Base-by-base conservation (phyloP, 768 basidiomycete genomes). In the Pleurotus sapidus region DNA sequence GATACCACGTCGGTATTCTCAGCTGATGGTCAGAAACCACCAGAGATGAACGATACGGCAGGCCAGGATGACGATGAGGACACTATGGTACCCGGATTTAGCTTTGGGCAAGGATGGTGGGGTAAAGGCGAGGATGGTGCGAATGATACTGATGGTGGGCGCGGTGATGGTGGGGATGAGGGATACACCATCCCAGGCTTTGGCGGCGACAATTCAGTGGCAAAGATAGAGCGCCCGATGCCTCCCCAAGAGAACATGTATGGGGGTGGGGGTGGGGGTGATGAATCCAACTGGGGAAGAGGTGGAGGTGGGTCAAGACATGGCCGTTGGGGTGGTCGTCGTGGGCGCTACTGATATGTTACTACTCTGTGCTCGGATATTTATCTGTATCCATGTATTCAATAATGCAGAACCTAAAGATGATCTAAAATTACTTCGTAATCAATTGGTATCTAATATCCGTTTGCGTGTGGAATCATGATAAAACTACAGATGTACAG, bases 1-100 rank as follows among this genome's bases (percentile, higher is more conserved):
- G 91, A 93, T 63, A 78, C 81, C 1, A 77, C 81, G n/a, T 84
- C 82, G 55, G 91, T 87, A 42, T 92, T 92, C 70, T 84, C 84
- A 0, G 88, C 84, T 6, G 90, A 89, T 5, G 91, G 90, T 14
- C 91, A 93, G 75, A 91, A 91, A 71, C 93, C 92, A 11, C 88
- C 89, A 0, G 88, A 88, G 63, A 74, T 82, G 39, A 74, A 71
- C 15, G 88, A 85, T 65, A 70, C 72, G 63, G 74, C 77, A 56
- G 77, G 84, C 43, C 72, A 84, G 63, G 89, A 92, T n/a, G 88
- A 88, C 0, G 85, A 89, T 1, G 89, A 89, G 47, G 89, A 88
- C 20, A 77, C 66, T 58, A 81, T 85, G 76, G 86, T 91, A 1
- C 90, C 91, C 25, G 91, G 92, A 5, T 86, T 93, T 60, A 83